Conservation (phyloP, 768 basidiomycete species). For the Phanerochaete sordida region DNA sequence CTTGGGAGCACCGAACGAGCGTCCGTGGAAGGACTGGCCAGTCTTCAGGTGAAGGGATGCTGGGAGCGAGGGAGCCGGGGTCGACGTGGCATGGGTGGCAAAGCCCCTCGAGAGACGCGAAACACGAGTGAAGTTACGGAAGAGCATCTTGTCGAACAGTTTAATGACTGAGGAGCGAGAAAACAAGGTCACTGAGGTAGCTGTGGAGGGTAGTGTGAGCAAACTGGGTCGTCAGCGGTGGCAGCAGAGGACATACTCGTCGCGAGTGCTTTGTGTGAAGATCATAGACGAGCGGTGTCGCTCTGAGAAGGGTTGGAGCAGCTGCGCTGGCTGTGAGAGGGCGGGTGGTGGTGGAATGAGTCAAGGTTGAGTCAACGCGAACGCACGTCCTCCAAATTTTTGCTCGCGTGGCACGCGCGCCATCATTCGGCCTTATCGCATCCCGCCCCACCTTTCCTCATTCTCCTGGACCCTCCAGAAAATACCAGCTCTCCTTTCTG, state of each 20-base stretch:
- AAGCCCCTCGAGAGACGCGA: conserved; percentile 54
- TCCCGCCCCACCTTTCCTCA: too few relatives aligned
- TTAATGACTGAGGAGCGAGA: conserved; percentile 56
- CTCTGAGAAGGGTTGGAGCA: conserved; percentile 14
- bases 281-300: conserved; percentile 55
- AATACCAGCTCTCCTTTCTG: too few relatives aligned
- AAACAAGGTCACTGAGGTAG: conserved; percentile 89
- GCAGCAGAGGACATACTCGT: conserved; percentile 59
- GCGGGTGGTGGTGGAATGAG: conserved; percentile 11
- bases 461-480: too few relatives aligned
- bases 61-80: conserved; percentile 43
- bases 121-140: conserved; percentile 48
- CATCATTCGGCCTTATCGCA: too few relatives aligned
- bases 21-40: conserved; percentile 88
- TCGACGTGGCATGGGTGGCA: conserved; percentile 56
- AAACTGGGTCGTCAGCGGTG: conserved; percentile 19
- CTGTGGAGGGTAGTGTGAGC: conserved; percentile 33
- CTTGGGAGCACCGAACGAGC: conserved; percentile 83
- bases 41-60: conserved; percentile 91
- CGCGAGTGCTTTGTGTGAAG: conserved; percentile 83
- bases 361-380: conserved; percentile 8
- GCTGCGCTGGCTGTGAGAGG: not conserved
- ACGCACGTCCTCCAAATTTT: conserved; percentile 1
- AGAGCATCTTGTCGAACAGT: conserved; percentile 44
- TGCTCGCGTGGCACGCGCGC: not conserved